A percentile compares a stretch with the other conserved stretches of the same genome.
phyloP scores from a whole-genome alignment of 257 asterid genomes.

The Solanum rostratum region DNA sequence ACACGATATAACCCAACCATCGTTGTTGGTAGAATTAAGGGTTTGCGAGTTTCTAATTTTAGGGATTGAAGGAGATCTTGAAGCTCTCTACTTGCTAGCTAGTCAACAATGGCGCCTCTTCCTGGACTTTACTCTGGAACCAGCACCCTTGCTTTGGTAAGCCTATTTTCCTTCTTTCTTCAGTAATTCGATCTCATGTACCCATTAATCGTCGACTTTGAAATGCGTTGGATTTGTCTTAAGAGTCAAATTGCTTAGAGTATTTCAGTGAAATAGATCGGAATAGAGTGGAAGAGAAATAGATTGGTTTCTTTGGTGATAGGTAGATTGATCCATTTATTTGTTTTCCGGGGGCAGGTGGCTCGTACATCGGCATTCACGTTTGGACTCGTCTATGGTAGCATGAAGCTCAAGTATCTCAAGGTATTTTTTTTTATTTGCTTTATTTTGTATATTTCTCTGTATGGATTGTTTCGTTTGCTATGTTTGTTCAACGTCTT shows the following conservation, averaged over 20 bases:
- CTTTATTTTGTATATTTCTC: not conserved
- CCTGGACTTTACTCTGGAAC: constrained; percentile 40
- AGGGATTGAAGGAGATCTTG: constrained; percentile 5
- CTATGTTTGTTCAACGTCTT: not conserved
- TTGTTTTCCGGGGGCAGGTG: not conserved
- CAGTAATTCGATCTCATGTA: not conserved
- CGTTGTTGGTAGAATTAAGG: not conserved
- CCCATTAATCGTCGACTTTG: not conserved
- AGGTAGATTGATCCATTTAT: not conserved
- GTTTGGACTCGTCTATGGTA: constrained; percentile 30
- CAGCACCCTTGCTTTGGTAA: constrained; percentile 43
- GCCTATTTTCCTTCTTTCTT: not conserved
- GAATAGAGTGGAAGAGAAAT: not conserved
- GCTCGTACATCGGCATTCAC: constrained; percentile 38
- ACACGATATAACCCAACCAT: not conserved
- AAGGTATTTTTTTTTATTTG: constrained; percentile 13
- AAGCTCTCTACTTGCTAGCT: not conserved
- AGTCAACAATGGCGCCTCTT: constrained; percentile 25
- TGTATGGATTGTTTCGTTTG: not conserved
- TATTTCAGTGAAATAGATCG: not conserved
- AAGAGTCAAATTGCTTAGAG: not conserved
- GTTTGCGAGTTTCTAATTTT: not conserved
- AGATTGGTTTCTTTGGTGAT: not conserved
- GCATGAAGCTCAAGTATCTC: constrained; percentile 34
- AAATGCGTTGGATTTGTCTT: not conserved